Conservation (phyloP, 1,139 yeast species). For the Ogataea hybrid region DNA sequence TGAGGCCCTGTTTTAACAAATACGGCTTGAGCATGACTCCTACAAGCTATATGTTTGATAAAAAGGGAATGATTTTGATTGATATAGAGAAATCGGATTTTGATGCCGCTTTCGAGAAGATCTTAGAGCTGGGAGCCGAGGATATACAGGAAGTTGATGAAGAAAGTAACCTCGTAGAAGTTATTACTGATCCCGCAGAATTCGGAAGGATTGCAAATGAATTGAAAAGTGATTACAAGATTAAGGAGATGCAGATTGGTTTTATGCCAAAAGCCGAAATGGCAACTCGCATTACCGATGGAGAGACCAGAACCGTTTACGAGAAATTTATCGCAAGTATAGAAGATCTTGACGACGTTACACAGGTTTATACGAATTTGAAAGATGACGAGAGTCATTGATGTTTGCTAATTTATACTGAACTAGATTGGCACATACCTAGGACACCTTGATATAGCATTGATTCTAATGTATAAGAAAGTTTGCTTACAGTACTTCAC, state of each 20-base stretch:
- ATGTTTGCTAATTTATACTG: too few relatives aligned
- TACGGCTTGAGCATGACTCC: conserved; percentile 69
- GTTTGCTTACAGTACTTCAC: conserved; percentile 13
- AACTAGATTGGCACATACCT: too few relatives aligned
- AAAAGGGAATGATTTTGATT: conserved; percentile 68
- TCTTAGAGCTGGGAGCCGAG: conserved; percentile 81
- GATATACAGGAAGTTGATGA: conserved; percentile 57
- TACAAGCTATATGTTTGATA: conserved; percentile 71
- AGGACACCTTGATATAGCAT: too few relatives aligned
- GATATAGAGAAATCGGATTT: conserved; percentile 31
- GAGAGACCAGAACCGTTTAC: conserved; percentile 49
- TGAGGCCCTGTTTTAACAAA: conserved; percentile 74
- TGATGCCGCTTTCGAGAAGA: conserved; percentile 56
- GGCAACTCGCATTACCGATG: conserved; percentile 52
- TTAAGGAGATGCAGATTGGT: conserved; percentile 69
- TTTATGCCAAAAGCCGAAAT: conserved; percentile 66
- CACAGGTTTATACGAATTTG: conserved; percentile 64
- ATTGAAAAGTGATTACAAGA: conserved; percentile 55
- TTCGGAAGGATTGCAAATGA: conserved; percentile 60
- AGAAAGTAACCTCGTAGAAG: conserved; percentile 30
- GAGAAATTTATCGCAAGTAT: conserved; percentile 58
- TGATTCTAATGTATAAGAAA: conserved; percentile 2
- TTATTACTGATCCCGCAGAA: conserved; percentile 60
- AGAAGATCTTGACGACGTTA: conserved; percentile 78
- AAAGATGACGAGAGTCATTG: conserved; percentile 31